Conservation (phyloP, 179 eudicot species). For the Patellifolia procumbens region DNA sequence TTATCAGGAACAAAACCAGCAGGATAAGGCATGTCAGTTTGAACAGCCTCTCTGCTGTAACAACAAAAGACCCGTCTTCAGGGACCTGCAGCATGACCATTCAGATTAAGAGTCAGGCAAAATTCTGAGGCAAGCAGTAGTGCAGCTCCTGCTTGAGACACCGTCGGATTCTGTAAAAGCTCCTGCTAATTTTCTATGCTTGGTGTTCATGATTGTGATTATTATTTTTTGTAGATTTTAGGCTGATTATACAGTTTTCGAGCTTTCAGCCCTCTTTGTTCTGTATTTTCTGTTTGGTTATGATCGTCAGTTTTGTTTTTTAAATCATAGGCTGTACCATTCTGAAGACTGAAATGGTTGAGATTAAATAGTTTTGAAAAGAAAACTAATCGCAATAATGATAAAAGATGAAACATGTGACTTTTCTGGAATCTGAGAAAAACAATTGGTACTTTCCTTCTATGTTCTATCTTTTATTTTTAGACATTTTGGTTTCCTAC, state of each 20-base stretch:
- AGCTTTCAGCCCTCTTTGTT: not conserved
- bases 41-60: constrained; percentile 27
- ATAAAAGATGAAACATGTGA: not conserved
- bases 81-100: constrained; percentile 36
- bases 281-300: not conserved
- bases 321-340: not conserved
- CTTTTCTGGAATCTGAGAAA: not conserved
- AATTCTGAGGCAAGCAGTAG: constrained; percentile 7
- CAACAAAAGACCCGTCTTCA: constrained; percentile 37
- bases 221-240: constrained; percentile 17
- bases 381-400: too few relatives aligned
- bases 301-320: constrained; percentile 14
- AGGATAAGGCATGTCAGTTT: constrained; percentile 41
- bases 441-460: not conserved
- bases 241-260: not conserved
- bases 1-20: constrained; percentile 40
- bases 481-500: too few relatives aligned
- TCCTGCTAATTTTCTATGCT: constrained; percentile 15
- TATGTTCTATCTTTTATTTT: too few relatives aligned
- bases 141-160: constrained; percentile 5
- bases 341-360: constrained; percentile 8
- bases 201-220: constrained; percentile 17
- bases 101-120: constrained; percentile 33
- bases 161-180: not conserved
- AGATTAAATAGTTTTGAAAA: not conserved